These are phyloP conservation scores for Jackrogersella multiformis DNA, from an alignment of 495 filamentous ascomycete species.

Conservation along the genomic window DNA sequence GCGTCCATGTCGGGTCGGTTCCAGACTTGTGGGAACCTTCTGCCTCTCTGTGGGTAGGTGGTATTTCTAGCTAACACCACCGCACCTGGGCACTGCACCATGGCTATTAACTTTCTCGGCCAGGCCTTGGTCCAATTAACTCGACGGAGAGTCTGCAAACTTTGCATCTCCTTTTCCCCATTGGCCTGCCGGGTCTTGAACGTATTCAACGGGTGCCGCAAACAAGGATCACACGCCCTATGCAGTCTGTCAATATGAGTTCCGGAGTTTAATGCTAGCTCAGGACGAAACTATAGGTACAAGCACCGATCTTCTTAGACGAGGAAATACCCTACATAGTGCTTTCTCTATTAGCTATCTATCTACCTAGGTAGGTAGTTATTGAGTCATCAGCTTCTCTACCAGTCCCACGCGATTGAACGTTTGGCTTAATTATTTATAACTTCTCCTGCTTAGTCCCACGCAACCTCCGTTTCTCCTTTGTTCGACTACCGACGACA, in stretches of 20 bases:
- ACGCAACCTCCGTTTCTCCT: constrained; percentile 12
- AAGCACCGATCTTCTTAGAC: constrained; percentile 6
- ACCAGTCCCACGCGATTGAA: constrained; percentile 13
- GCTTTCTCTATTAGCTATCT: too few species aligned
- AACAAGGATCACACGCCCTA: constrained; percentile 34
- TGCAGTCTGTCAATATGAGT: constrained; percentile 29
- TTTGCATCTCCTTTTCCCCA: constrained; percentile 21
- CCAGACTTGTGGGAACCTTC: constrained; percentile 26
- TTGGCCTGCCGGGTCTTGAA: constrained; percentile 17
- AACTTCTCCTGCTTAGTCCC: constrained; percentile 14
- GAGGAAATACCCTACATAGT: neutral
- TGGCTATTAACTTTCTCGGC: constrained; percentile 24
- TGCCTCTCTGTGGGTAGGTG: constrained; percentile 17
- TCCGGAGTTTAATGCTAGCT: neutral
- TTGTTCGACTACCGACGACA: constrained; percentile 11
- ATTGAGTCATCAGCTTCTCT: constrained; percentile 44
- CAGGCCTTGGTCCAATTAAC: constrained; percentile 12
- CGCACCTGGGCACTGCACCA: too few species aligned
- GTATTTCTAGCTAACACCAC: neutral
- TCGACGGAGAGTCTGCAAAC: constrained; percentile 28
- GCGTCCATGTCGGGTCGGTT: constrained; percentile 13
- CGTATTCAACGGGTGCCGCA: constrained; percentile 10
- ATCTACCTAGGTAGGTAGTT: too few species aligned
- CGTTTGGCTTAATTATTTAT: constrained; percentile 30
- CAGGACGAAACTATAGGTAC: constrained; percentile 13